Base-by-base conservation (phyloP, 2,329 filamentous ascomycete genomes). In the Cephalotrichum gorgonifer region DNA sequence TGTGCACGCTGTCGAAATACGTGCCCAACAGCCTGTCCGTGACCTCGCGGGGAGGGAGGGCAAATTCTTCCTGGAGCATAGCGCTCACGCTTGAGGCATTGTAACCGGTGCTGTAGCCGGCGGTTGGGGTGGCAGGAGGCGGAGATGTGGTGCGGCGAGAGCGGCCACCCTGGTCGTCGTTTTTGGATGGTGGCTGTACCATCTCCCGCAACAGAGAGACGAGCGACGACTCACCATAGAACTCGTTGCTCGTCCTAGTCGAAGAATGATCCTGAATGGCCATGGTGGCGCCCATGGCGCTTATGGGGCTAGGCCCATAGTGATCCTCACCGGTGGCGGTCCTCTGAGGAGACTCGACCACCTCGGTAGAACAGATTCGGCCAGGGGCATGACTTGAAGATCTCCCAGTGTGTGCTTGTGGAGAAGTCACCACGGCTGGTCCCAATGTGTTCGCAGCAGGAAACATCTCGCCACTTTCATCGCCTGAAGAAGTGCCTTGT, bases 141-240 rank as follows among this genome's bases (percentile, higher is more conserved):
- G 27, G 27, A 12, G 27, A 30, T 30, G 6, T 30, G 27, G 27
- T 12, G 27, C 27, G 27, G 27, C 27, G 27, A 30, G 12, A 12
- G 27, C 27, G 27, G 27, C 27, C 27, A 30, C 27, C 12, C 20
- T 51, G 50, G 12, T 5, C 49, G 52, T 14, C 33, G 51, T 22
- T 54, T 39, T 11, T 53, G 14, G 11, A 51, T 41, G 26, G 17
- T n/a, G 23, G 15, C 26, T 47, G 50, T 43, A 50, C 23, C 2
- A 65, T 61, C 27, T 70, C 64, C 25, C 66, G 64, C 53, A 70
- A 60, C 39, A 71, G 66, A 0, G 62, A 67, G 0, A 62, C 66
- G 3, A 64, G 60, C 0, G 65, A 68, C 1, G 67, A 68, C 48
- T 59, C 61, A 3, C 67, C 68, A 31, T 64, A 69, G 38, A 63